Percentiles rank a stretch among this genome's conserved stretches.
phyloP scores from a whole-genome alignment of 106 monocot species.

The Platanthera zijinensis region DNA sequence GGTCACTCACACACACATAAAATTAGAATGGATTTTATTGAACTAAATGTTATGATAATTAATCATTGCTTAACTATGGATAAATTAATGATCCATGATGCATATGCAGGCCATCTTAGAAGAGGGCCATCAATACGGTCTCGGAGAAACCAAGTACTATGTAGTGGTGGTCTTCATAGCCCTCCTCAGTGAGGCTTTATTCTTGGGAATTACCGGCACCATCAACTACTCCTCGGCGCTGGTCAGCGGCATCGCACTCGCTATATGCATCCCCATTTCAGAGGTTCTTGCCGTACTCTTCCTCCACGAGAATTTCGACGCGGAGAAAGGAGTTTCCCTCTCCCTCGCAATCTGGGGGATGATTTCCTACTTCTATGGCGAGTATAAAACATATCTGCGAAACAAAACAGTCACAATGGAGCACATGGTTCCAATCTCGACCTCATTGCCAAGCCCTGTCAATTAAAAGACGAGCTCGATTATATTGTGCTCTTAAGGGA shows the following conservation, averaged over 20 bases:
- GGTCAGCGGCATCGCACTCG: slow-evolving; percentile 9
- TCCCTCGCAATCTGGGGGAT: slow-evolving; percentile 44
- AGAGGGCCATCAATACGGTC: slow-evolving; percentile 7
- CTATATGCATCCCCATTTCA: slow-evolving; percentile 3
- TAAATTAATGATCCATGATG: not conserved
- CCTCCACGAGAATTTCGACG: slow-evolving; percentile 3
- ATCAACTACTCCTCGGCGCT: slow-evolving; percentile 9
- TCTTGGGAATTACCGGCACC: slow-evolving; percentile 8
- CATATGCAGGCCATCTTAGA: slow-evolving; percentile 12
- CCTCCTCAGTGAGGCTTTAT: slow-evolving; percentile 9
- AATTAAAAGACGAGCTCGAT: not conserved
- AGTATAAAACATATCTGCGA: slow-evolving; percentile 9
- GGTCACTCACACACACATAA: too few species aligned
- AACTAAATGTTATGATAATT: too few species aligned
- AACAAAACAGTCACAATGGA: not conserved
- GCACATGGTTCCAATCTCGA: not conserved
- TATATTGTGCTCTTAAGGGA: too few species aligned
- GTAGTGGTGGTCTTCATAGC: not conserved
- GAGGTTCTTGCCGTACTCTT: slow-evolving; percentile 14
- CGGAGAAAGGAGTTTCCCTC: slow-evolving; percentile 4
- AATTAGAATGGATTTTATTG: too few species aligned
- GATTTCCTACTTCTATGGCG: slow-evolving; percentile 52
- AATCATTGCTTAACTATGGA: too few species aligned
- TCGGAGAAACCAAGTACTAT: slow-evolving; percentile 19
- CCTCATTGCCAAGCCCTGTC: not conserved